Conservation (phyloP, 768 basidiomycete genomes). For the Ephemerocybe angulata region DNA sequence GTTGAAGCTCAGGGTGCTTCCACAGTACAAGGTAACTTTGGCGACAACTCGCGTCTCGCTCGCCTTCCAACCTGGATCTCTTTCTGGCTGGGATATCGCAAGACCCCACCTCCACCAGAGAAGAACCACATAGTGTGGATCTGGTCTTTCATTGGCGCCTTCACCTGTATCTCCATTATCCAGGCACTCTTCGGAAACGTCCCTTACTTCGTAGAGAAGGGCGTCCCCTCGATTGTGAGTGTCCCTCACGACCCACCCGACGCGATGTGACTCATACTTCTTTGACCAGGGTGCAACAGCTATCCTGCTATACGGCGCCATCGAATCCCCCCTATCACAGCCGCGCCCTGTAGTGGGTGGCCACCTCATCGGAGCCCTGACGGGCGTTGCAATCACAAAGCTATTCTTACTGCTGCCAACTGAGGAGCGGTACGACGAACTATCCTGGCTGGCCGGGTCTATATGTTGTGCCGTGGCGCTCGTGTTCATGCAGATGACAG, state of each 20-base stretch:
- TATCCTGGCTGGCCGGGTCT: conserved; percentile 48
- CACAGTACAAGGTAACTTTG: background rate
- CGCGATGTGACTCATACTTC: background rate
- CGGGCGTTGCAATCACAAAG: conserved; percentile 49
- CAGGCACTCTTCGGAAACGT: conserved; percentile 48
- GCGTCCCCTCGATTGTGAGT: conserved; percentile 45
- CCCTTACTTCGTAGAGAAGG: conserved; percentile 42
- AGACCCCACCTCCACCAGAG: conserved; percentile 25
- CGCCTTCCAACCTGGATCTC: conserved; percentile 34
- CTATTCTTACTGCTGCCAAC: conserved; percentile 44
- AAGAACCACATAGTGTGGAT: conserved; percentile 39
- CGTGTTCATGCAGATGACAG: conserved; percentile 50
- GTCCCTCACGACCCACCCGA: conserved; percentile 19
- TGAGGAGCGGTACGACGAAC: conserved; percentile 37
- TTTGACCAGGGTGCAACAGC: conserved; percentile 49
- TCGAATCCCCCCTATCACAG: conserved; percentile 52
- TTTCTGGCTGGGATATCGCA: conserved; percentile 45
- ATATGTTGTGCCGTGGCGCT: conserved; percentile 40
- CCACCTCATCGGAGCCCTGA: conserved; percentile 47
- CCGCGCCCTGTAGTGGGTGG: conserved; percentile 49
- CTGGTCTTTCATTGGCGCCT: conserved; percentile 54
- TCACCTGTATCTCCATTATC: conserved; percentile 45
- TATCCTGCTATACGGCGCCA: conserved; percentile 49
- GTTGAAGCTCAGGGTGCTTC: background rate
- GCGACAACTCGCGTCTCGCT: conserved; percentile 21